Base-by-base conservation (phyloP, 257 asterid genomes). In the Capsicum rhomboideum region DNA sequence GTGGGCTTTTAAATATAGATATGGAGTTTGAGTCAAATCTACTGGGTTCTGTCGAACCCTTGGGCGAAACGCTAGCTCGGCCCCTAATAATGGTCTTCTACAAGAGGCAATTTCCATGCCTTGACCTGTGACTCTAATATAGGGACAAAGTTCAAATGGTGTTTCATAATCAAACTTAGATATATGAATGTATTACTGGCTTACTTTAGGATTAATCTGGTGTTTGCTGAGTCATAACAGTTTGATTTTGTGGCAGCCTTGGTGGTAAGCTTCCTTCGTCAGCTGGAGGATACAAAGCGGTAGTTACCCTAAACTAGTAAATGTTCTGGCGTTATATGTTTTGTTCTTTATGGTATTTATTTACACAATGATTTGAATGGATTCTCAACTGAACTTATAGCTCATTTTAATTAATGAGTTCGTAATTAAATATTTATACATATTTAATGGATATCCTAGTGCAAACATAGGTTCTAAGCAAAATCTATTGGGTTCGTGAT, bases 221-320 rank as follows among this genome's bases (percentile, higher is more conserved):
- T 66, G 42, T 67, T 31, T 31, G 46, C 44, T 28, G 74, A 66
- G 69, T 26, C 40, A 63, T 67, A 7, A 56, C 21, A 37, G 52
- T 54, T 46, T 56, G 80, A 78, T 78, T 40, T 54, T 64, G 6
- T 80, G 42, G 83, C 92, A 96, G 99, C 79, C 93, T 96, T n/a
- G 99, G 99, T 79, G 99, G 98, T 83, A 83, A 87, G 91, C 86
- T 96, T 88, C 99, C 98, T 50, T 82, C 90, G 5, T 63, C 91
- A 8, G 88, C 85, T 50, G 87, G 87, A 16, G 91, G 84, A 77
- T 49, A 37, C 80, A 91, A 92, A 84, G 84, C 85, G 91, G 99
- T 95, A 90, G 54, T 72, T 56, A 61, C 37, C 71, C 53, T 52
- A 53, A 54, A 31, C 16, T 13, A 64, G 42, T 64, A 14, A n/a